Base-by-base conservation (phyloP, 1,284 basidiomycete genomes). In the Boletus holoroseus region DNA sequence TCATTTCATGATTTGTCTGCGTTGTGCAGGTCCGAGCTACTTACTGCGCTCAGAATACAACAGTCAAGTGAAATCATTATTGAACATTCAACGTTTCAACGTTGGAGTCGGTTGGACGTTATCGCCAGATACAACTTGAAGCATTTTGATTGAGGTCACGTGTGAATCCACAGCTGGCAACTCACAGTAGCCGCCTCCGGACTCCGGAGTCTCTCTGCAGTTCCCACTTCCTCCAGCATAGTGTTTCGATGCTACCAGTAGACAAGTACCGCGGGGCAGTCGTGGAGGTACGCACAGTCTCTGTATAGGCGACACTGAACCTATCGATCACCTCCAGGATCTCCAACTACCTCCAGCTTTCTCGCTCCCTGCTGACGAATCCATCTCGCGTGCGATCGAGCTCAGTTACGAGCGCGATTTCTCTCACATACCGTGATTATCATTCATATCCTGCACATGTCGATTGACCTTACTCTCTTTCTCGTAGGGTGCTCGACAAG, bases 341-440 rank as follows among this genome's bases (percentile, higher is more conserved):
- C 75, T 93, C 2, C 91, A 94, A 77, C 73, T 94, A 2, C 85
- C 90, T 0, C 91, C 91, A 7, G 91, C 91, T 0, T 94, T 93
- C 68, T 82, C 86, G n/a, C 74, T 94, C 3, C 85, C 87, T 7
- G 71, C 76, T 8, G 76, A 76, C 53, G 89, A 90, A 59, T 76
- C 78, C 18, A 82, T 93, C 50, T 77, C 78, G 8, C 74, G 79
- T 27, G 91, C 89, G 1, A 79, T 94, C 37, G 88, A 91, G 60
- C 77, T 87, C 30, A 91, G 91, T 0, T 94, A 92, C 61, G 91
- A 94, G 58, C 81, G 90, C 38, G 91, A 94, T 64, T 94, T 93
- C 69, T 91, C 91, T 24, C 83, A 92, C 61, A 85, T 94, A 51
- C 91, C 91, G 91, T 94, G 60, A 63, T 75, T 70, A 42, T n/a